phyloP scores from a whole-genome alignment of 2,329 filamentous ascomycete genomes.

The Penicillium sp. region DNA sequence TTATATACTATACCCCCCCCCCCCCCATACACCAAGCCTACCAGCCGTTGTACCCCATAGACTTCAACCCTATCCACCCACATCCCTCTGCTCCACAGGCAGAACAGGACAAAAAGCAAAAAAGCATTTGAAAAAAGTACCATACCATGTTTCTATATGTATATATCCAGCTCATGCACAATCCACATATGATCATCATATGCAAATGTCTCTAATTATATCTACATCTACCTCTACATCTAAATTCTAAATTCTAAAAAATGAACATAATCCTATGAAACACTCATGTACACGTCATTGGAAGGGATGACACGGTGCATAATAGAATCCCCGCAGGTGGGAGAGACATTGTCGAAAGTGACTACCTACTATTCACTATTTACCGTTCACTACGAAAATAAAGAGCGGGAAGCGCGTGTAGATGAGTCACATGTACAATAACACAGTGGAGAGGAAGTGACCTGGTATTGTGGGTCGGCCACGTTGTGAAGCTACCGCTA shows the following conservation, averaged over 20 bases:
- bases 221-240: not conserved
- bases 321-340: not conserved
- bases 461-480: constrained; percentile 1
- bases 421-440: constrained; percentile 2
- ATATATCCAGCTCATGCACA: not conserved
- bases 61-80: not conserved
- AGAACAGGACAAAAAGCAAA: not conserved
- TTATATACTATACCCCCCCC: constrained; percentile 5
- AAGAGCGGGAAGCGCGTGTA: not conserved
- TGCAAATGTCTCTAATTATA: not conserved
- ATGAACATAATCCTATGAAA: not conserved
- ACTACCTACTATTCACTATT: not conserved
- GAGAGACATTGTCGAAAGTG: not conserved
- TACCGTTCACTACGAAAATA: not conserved
- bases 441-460: not conserved
- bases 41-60: constrained; percentile 2
- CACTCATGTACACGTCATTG: not conserved
- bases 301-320: constrained; percentile 1
- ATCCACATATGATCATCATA: not conserved
- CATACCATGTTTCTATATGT: not conserved
- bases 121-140: not conserved
- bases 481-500: constrained; percentile 8
- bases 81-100: not conserved
- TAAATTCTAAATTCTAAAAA: not conserved
- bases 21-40: constrained; percentile 2